phyloP scores from a whole-genome alignment of 805 yeast genomes.

The Saccharomycodes ludwigii region DNA sequence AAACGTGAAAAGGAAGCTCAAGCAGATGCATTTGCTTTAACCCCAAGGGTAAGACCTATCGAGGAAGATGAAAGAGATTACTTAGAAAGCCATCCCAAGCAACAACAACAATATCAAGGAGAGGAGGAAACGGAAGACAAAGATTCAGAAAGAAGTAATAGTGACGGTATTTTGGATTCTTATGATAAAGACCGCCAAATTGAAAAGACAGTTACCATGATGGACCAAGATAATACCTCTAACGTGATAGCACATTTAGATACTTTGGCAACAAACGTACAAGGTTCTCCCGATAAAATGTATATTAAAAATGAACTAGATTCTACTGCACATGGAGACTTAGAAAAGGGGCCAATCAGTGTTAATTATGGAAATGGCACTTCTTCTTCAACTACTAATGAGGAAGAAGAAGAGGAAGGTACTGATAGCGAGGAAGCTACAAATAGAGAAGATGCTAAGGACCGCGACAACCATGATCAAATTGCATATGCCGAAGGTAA shows the following conservation, averaged over 20 bases:
- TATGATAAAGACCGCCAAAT: conserved; percentile 2
- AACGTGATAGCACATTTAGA: conserved; percentile 4
- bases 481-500: conserved; percentile 59
- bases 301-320: no score
- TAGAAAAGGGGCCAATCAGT: no score
- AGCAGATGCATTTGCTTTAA: conserved; percentile 31
- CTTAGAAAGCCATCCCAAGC: conserved; percentile 3
- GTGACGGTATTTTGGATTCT: conserved; percentile 3
- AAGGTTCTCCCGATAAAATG: no score
- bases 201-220: conserved; percentile 3
- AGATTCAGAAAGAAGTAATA: conserved; percentile 2
- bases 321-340: no score
- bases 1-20: conserved; percentile 31
- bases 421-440: conserved; percentile 8
- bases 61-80: conserved; percentile 7
- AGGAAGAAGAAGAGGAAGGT: conserved; percentile 5
- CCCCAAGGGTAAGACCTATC: conserved; percentile 14
- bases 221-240: conserved; percentile 4
- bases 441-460: conserved; percentile 12
- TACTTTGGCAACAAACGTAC: conserved; percentile 2
- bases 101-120: conserved; percentile 4
- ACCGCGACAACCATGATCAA: conserved; percentile 19
- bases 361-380: conserved; percentile 4
- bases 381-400: conserved; percentile 6
- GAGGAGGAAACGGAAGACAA: conserved; percentile 3